A percentile compares a stretch with the other conserved stretches of the same genome.
Conservation (phyloP, 768 basidiomycete genomes). For the Phaeotremella fagi region DNA sequence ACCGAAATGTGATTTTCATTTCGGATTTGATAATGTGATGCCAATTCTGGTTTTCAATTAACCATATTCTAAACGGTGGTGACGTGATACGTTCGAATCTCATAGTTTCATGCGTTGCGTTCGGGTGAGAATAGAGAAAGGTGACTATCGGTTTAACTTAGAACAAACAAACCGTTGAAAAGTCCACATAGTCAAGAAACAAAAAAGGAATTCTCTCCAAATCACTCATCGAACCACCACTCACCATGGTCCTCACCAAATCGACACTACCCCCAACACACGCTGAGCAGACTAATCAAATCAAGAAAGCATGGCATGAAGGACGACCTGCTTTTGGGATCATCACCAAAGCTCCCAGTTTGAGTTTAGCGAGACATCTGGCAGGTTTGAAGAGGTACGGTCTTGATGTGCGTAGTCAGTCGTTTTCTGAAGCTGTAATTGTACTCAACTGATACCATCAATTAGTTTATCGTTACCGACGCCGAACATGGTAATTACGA, state of each 20-base stretch:
- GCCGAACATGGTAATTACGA: slow-evolving; percentile 16
- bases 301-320: slow-evolving; percentile 9
- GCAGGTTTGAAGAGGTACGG: slow-evolving; percentile 10
- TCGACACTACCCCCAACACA: background rate
- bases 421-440: background rate
- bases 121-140: no score
- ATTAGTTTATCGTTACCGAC: slow-evolving; percentile 11
- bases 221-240: no score
- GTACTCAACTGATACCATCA: background rate
- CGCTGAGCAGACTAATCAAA: slow-evolving; percentile 10
- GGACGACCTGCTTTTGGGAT: slow-evolving; percentile 12
- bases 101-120: no score
- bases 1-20: no score
- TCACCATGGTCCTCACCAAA: background rate
- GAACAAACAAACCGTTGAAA: no score
- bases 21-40: no score
- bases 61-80: no score
- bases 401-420: slow-evolving; percentile 7
- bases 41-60: no score
- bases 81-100: no score
- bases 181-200: no score
- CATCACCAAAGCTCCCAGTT: slow-evolving; percentile 13
- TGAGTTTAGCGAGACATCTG: slow-evolving; percentile 3
- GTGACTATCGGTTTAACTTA: no score
- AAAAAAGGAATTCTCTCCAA: no score